Conservation (phyloP, 352 stramenopile genomes). For the Pythium oligandrum region DNA sequence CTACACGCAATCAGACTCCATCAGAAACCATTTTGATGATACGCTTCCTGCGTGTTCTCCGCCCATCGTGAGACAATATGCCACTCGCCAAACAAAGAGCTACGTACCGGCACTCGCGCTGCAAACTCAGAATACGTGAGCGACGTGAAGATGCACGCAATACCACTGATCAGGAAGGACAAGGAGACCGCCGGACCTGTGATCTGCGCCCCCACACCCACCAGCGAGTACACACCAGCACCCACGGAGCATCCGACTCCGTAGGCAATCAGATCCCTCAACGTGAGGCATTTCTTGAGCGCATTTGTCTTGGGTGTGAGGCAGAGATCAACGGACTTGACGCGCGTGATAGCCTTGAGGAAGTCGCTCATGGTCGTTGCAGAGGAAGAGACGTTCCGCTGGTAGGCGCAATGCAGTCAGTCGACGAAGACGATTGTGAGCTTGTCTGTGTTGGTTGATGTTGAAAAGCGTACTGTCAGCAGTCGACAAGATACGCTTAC, state of each 20-base stretch:
- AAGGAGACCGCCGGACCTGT: slow-evolving; percentile 87
- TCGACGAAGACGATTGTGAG: no score
- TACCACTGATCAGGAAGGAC: slow-evolving; percentile 85
- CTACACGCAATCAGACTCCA: slow-evolving; percentile 13
- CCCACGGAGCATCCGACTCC: slow-evolving; percentile 89
- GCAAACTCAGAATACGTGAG: slow-evolving; percentile 91
- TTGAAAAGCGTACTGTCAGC: no score
- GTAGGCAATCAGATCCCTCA: slow-evolving; percentile 82
- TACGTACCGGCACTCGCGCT: slow-evolving; percentile 68
- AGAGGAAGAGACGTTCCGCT: no score
- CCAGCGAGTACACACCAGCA: slow-evolving; percentile 91
- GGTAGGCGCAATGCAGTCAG: no score
- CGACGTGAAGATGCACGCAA: slow-evolving; percentile 89
- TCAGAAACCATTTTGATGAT: no score
- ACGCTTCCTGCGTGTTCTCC: no score
- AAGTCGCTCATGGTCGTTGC: slow-evolving; percentile 36
- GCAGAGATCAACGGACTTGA: slow-evolving; percentile 68
- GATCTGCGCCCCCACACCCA: slow-evolving; percentile 81
- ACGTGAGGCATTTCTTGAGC: slow-evolving; percentile 65
- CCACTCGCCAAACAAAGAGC: no score
- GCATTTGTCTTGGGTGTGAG: slow-evolving; percentile 22
- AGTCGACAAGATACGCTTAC: no score
- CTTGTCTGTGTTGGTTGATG: no score
- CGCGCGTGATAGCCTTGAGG: slow-evolving; percentile 43
- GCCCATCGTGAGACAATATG: no score